Evolutionary conservation across 495 filamentous ascomycete genomes (phyloP), one percentile per base, ranked within the genome.

Genomic region (Annulohypoxylon stygium): DNA sequence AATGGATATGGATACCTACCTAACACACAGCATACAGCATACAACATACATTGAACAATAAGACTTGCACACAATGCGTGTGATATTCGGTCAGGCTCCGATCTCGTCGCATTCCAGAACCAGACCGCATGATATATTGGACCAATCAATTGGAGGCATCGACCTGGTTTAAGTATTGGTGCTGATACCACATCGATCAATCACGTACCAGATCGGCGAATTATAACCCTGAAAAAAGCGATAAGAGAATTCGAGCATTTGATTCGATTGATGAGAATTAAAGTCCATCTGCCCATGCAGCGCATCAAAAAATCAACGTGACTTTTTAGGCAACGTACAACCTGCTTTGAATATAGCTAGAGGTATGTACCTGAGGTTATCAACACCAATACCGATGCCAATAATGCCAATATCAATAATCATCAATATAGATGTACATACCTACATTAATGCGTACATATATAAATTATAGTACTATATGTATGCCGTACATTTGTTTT

Each of bases 11-110:
- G 3, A n/a, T n/a, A 47, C 18, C 5, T 47, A 47, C 43, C 41
- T 45, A 30, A 30, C 30, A 30, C 5, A 30, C 30, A 30, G 5
- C 30, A 39, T 45, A 30, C n/a, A 6, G 18, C 18, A 16, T 47
- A 47, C 43, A n/a, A 30, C 5, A 30, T 47, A 47, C 43, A 47
- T 47, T 47, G 18, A 47, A 47, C 39, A n/a, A 47, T 6, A 45
- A 39, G 25, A 36, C 39, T 60, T 18, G 65, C 37, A 70, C 20
- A 30, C 39, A 62, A 43, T 61, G 57, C 34, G 34, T 60, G 36
- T 54, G 59, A 65, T 62, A 47, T 71, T 75, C 72, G 72, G 72
- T 75, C 72, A 71, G 59, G 67, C 72, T 75, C 72, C 72, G 72
- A 75, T 75, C 67, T 75, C 72, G 72, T 75, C 54, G 67, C 26